These are phyloP conservation scores for Candida lessepsii DNA, from an alignment of 805 yeast species.

Conservation along the genomic window DNA sequence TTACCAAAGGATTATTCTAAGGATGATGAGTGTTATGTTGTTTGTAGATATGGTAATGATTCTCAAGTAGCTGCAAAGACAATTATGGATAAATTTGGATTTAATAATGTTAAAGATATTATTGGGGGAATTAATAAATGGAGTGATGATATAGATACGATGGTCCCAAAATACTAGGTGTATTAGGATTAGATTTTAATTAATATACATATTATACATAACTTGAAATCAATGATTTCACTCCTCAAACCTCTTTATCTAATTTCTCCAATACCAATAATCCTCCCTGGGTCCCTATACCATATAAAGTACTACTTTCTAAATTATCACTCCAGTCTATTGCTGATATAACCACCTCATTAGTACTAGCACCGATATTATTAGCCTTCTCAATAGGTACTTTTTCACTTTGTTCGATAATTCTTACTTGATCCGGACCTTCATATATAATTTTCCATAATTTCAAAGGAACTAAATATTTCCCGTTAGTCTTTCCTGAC, in stretches of 20 bases:
- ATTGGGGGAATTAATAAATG: slow-evolving; percentile 76
- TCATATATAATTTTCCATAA: slow-evolving; percentile 28
- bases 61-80: slow-evolving; percentile 72
- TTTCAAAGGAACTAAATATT: slow-evolving; percentile 41
- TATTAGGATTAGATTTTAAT: too few species aligned
- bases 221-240: too few species aligned
- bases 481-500: slow-evolving; percentile 32
- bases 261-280: slow-evolving; percentile 46
- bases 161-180: slow-evolving; percentile 69
- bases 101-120: slow-evolving; percentile 58
- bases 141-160: slow-evolving; percentile 57
- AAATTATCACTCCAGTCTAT: slow-evolving; percentile 58
- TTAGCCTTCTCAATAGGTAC: slow-evolving; percentile 30
- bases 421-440: slow-evolving; percentile 5
- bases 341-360: slow-evolving; percentile 48
- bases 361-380: slow-evolving; percentile 42
- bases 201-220: too few species aligned
- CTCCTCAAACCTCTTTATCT: slow-evolving; percentile 20
- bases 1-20: slow-evolving; percentile 15
- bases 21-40: slow-evolving; percentile 45
- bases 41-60: slow-evolving; percentile 90
- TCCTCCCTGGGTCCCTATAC: slow-evolving; percentile 53
- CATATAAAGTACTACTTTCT: slow-evolving; percentile 45
- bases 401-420: slow-evolving; percentile 29
- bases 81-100: slow-evolving; percentile 50